Percentiles rank a stretch among this genome's conserved stretches.
Evolutionary conservation across 2,329 filamentous ascomycete genomes (phyloP).

Genomic region (Neurospora sp.): DNA sequence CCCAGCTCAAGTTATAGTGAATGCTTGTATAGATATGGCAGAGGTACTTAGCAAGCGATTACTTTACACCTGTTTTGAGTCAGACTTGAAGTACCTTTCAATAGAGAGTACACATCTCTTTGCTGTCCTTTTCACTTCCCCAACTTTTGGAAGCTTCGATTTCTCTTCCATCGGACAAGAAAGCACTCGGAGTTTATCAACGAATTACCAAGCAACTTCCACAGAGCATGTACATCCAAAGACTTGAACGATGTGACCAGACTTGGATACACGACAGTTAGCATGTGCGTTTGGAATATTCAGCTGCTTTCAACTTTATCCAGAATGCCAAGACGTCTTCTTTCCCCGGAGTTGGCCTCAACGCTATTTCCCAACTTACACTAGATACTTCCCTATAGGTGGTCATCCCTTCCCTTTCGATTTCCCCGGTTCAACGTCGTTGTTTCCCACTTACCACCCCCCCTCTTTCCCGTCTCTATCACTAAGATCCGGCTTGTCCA

Average conservation of each 20-base stretch:
- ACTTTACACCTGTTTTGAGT: accelerated
- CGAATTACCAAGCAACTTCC: background rate
- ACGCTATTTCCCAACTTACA: background rate
- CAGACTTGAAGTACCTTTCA: background rate
- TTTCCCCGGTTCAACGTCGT: background rate
- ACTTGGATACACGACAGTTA: background rate
- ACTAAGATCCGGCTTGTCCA: background rate
- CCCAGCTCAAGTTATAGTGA: background rate
- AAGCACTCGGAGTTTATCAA: background rate
- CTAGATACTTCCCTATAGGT: background rate
- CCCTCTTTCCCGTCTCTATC: background rate
- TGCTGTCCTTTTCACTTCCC: background rate
- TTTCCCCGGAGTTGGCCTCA: background rate
- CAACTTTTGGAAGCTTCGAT: background rate
- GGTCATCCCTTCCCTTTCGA: background rate
- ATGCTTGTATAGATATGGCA: background rate
- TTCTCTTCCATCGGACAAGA: background rate
- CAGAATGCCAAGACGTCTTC: background rate
- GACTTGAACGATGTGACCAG: background rate
- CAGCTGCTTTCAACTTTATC: background rate
- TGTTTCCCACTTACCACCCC: background rate
- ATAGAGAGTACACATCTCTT: background rate
- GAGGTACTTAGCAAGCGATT: background rate
- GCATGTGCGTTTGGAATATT: background rate
- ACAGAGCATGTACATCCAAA: background rate